Evolutionary conservation across 257 asterid genomes (phyloP), one percentile per base, ranked within the genome.

Genomic region (Jacaranda mimosifolia): DNA sequence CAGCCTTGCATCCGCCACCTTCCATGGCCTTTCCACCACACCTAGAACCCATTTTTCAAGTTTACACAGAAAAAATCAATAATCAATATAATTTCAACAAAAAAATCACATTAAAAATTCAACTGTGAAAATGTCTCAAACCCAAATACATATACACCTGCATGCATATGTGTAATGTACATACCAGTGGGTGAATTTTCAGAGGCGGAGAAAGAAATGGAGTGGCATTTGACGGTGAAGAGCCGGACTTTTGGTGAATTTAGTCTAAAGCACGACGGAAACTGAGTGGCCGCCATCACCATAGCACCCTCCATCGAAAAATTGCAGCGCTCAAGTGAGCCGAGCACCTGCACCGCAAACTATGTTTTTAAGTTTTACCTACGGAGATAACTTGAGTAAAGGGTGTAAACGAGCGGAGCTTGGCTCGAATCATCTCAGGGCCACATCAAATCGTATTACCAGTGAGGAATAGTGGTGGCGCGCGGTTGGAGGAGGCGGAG

Each of bases 1-100:
- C 79, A 95, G 84, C 79, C 99, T 88, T 32, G 99, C 98, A 82
- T 95, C 97, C 40, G 98, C 86, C 85, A 93, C 83, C 87, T 95
- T 95, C 99, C 99, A 95, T 11, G 97, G 99, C 78, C 89, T 86
- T 71, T 85, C 93, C 51, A 10, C 91, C 62, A 78, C 64, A 56
- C 87, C 97, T 88, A 75, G 7, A 76, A 74, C 11, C 52, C 26
- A 6, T 7, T 8, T 19, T 32, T 40, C 12, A 43, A 57, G 6
- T 48, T 19, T 5, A 36, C 40, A 17, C 66, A 45, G 9, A 42
- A 45, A 53, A 45, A 38, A 40, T 8, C 12, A 42, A 19, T 18
- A 48, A 42, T 66, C 43, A 32, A 18, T 10, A 11, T 35, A 8
- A 26, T 15, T 67, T 39, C 5, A 26, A 26, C 9, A 8, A 38